Evolutionary conservation across 768 basidiomycete genomes (phyloP).

Genomic region (Leccinum longicurvipes): DNA sequence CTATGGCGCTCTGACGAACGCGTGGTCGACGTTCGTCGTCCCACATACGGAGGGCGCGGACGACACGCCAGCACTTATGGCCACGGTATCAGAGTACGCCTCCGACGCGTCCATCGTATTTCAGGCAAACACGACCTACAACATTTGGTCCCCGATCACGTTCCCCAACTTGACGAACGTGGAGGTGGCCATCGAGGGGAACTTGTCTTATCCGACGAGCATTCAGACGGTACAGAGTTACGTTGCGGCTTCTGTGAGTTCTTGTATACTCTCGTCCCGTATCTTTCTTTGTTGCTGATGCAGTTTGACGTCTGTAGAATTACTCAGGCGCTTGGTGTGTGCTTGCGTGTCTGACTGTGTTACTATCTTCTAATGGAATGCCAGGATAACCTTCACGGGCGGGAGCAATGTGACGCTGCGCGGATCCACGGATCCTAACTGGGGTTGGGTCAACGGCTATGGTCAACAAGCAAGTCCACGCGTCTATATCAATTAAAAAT

Average conservation of each 20-base stretch:
- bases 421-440: conserved; percentile 50
- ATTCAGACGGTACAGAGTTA: conserved; percentile 48
- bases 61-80: conserved; percentile 48
- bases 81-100: conserved; percentile 39
- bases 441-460: conserved; percentile 66
- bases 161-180: conserved; percentile 56
- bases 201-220: conserved; percentile 52
- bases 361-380: neutral
- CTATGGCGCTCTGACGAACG: conserved; percentile 30
- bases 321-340: conserved; percentile 34
- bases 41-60: conserved; percentile 47
- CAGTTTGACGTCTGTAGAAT: conserved; percentile 23
- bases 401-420: conserved; percentile 58
- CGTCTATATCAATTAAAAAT: neutral
- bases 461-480: conserved; percentile 44
- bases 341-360: neutral
- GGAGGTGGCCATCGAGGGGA: conserved; percentile 55
- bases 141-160: conserved; percentile 56
- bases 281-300: neutral
- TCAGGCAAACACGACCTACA: conserved; percentile 53
- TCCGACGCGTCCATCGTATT: conserved; percentile 54
- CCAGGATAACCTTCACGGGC: conserved; percentile 53
- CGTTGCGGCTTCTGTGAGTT: conserved; percentile 43
- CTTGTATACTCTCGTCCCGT: neutral
- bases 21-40: conserved; percentile 51